Base-by-base conservation (phyloP, 306 rosid species). In the Prosopis cineraria region DNA sequence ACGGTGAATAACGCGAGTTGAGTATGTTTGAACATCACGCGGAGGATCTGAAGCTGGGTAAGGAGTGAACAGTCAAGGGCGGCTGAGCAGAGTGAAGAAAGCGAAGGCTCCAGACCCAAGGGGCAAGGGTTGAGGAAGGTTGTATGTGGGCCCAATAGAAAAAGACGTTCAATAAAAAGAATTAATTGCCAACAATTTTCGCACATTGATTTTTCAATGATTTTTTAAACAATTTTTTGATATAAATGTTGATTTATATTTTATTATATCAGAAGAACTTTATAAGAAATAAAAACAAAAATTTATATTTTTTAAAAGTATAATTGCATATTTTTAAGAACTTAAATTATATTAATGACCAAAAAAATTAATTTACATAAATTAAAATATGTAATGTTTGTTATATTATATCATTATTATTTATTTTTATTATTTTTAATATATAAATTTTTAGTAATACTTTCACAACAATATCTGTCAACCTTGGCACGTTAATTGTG, bases 21-120 rank as follows among this genome's bases (percentile, higher is more conserved):
- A 20, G 1, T 34, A 3, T 2, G 6, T 37, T 10, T 37, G 2
- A 8, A 11, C 0, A 0, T 10, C 6, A 64, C 76, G 69, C 9
- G 58, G 0, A n/a, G 2, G 0, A 19, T 4, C 0, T 1, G 85
- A 59, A 81, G 72, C 86, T 90, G 91, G 80, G 78, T 1, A n/a
- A 14, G 25, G 34, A 1, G 2, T 3, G 20, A 52, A 91, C 90
- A 91, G 96, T 79, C 41, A 79, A 75, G 86, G 91, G 89, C 93
- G 93, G 96, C 92, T 83, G 80, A 69, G 55, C 48, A 7, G 82
- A 60, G 76, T 16, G 77, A 72, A 69, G 79, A 84, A 47, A 78
- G 80, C 81, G 82, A 83, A 82, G 86, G 77, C 79, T 73, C 74
- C 60, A 40, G 77, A 76, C 48, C 84, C 78, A 71, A 70, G 77